Conservation (phyloP, 2,329 filamentous ascomycete species). For the Drechslera avenae region DNA sequence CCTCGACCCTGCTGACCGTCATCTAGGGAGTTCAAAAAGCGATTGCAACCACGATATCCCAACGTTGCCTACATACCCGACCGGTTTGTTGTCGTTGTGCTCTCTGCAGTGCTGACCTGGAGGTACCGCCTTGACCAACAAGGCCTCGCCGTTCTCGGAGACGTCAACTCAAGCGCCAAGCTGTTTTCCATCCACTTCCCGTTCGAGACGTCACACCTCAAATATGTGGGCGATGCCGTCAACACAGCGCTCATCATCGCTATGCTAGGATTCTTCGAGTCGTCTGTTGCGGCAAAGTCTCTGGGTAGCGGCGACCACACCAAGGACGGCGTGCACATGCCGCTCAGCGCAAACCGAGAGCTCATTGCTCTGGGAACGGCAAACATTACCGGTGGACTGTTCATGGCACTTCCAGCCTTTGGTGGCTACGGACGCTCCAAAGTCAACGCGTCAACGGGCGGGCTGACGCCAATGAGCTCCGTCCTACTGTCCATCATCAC, state of each 20-base stretch:
- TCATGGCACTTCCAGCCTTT: constrained; percentile 91
- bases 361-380: constrained; percentile 88
- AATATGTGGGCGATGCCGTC: constrained; percentile 83
- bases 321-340: constrained; percentile 74
- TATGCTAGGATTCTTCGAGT: constrained; percentile 97
- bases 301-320: constrained; percentile 59
- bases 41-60: constrained; percentile 78
- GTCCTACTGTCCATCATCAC: constrained; percentile 84
- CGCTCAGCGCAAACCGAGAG: constrained; percentile 88
- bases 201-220: constrained; percentile 75
- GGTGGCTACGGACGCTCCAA: constrained; percentile 96
- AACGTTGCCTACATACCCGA: constrained; percentile 88
- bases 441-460: constrained; percentile 90
- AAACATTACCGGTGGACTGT: constrained; percentile 89
- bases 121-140: constrained; percentile 75
- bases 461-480: constrained; percentile 90
- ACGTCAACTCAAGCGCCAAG: constrained; percentile 73
- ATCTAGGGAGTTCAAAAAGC: constrained; percentile 76
- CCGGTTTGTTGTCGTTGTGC: constrained; percentile 84
- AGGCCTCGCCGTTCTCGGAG: constrained; percentile 82
- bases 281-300: constrained; percentile 92
- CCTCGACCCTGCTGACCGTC: constrained; percentile 14
- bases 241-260: constrained; percentile 92
- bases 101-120: constrained; percentile 82
- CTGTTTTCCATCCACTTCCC: constrained; percentile 86